A percentile compares a stretch with the other conserved stretches of the same genome.
phyloP scores from a whole-genome alignment of 2,329 filamentous ascomycete species.

The Talaromyces sp. region DNA sequence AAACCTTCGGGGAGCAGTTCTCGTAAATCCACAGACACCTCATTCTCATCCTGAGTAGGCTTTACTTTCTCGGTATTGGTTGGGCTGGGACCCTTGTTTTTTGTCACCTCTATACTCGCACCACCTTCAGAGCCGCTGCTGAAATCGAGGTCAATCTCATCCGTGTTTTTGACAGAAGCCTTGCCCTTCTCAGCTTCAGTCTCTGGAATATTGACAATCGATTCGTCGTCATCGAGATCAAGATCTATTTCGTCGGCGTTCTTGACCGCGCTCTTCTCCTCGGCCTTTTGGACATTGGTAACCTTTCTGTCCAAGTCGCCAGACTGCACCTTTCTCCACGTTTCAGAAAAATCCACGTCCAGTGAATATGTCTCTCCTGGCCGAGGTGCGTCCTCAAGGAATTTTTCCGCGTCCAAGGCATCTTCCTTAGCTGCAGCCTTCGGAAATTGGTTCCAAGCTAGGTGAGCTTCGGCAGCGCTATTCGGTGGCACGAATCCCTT shows the following conservation, averaged over 20 bases:
- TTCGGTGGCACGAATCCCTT: background rate
- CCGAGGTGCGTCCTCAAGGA: constrained; percentile 17
- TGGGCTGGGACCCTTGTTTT: background rate
- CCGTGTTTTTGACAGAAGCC: constrained; percentile 23
- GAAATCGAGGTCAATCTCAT: constrained; percentile 38
- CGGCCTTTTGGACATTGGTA: constrained; percentile 14
- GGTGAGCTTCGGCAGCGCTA: constrained; percentile 12
- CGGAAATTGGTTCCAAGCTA: constrained; percentile 36
- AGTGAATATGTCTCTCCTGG: background rate
- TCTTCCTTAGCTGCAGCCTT: constrained; percentile 25
- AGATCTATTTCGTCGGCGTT: constrained; percentile 41
- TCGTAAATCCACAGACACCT: constrained; percentile 59
- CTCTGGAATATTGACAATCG: background rate
- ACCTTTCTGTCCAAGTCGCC: constrained; percentile 14
- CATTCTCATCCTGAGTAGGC: constrained; percentile 10
- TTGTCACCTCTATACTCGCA: background rate
- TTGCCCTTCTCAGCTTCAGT: background rate
- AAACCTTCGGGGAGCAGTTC: constrained; percentile 74
- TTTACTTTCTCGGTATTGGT: background rate
- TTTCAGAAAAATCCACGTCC: constrained; percentile 12
- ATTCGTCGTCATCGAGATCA: constrained; percentile 19
- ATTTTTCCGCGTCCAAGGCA: constrained; percentile 25
- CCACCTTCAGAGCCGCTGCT: constrained; percentile 14
- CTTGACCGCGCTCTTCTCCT: constrained; percentile 10
- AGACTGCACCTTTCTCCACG: constrained; percentile 32